phyloP scores from a whole-genome alignment of 192 early-diverging fungal species.

The Linnemannia hyalina region DNA sequence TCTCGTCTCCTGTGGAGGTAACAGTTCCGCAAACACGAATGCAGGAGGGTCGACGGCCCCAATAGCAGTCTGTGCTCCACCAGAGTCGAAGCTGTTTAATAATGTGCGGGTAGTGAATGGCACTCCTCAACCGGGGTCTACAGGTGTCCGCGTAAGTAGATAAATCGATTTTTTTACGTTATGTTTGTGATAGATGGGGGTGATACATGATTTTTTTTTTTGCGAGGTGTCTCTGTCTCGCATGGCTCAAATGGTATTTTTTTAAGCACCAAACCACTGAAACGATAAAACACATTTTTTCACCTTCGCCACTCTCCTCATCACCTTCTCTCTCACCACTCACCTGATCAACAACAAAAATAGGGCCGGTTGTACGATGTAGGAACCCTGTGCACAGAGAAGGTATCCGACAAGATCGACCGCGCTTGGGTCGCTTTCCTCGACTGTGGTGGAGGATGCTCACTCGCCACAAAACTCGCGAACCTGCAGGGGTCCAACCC shows the following conservation, averaged over 20 bases:
- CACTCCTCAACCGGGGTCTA: conserved; percentile 29
- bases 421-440: conserved; percentile 49
- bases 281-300: background rate
- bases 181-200: background rate
- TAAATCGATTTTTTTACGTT: background rate
- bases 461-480: conserved; percentile 31
- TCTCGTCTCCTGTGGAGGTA: conserved; percentile 25
- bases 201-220: background rate
- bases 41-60: background rate
- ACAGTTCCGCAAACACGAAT: background rate
- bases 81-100: conserved; percentile 42
- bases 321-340: background rate
- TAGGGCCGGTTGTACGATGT: conserved; percentile 50
- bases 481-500: conserved; percentile 43
- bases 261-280: background rate
- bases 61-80: conserved; percentile 17
- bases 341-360: background rate
- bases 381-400: conserved; percentile 28
- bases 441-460: conserved; percentile 30
- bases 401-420: conserved; percentile 33
- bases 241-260: background rate
- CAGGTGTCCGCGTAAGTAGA: conserved; percentile 34
- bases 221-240: background rate
- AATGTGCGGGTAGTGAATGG: conserved; percentile 34
- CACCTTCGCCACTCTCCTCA: background rate